A percentile compares a stretch with the other conserved stretches of the same genome.
Conservation (phyloP, 108 stramenopile genomes). For the Fragilaria crotonensis region DNA sequence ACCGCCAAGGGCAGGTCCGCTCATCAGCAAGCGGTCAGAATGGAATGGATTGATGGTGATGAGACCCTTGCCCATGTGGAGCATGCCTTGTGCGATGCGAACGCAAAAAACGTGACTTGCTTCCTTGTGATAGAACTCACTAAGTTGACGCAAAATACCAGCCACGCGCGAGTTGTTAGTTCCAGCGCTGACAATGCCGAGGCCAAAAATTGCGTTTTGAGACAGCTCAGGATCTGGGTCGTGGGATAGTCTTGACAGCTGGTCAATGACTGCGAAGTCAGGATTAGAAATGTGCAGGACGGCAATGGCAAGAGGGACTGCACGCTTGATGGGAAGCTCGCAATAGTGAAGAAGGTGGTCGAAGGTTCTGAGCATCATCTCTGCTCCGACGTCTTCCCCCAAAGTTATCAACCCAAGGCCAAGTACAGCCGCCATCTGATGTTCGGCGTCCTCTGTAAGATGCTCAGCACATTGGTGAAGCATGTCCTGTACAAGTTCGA, state of each 20-base stretch:
- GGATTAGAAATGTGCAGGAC: conserved; percentile 92
- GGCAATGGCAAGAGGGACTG: conserved; percentile 94
- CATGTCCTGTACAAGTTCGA: conserved; percentile 96
- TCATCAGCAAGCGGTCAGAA: conserved; percentile 92
- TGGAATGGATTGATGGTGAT: conserved; percentile 93
- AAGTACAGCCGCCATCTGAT: conserved; percentile 92
- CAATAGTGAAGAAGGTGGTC: conserved; percentile 99
- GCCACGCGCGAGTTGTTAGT: conserved; percentile 99
- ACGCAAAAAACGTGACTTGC: conserved; percentile 94
- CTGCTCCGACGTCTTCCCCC: conserved; percentile 96
- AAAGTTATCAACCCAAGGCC: conserved; percentile 95
- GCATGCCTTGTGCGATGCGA: conserved; percentile 96
- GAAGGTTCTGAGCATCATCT: conserved; percentile 96
- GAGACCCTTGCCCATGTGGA: conserved; percentile 98
- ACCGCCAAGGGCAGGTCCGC: conserved; percentile 85
- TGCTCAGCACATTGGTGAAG: conserved; percentile 98
- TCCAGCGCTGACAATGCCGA: conserved; percentile 96
- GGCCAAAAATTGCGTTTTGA: conserved; percentile 90
- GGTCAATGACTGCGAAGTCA: conserved; percentile 95
- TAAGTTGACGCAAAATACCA: conserved; percentile 91
- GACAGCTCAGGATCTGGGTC: conserved; percentile 93
- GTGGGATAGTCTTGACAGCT: conserved; percentile 94
- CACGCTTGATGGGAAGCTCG: conserved; percentile 94
- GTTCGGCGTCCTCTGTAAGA: conserved; percentile 87
- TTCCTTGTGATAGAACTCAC: conserved; percentile 97